Conservation (phyloP, 495 filamentous ascomycete species). For the Schizothecium vesticola region DNA sequence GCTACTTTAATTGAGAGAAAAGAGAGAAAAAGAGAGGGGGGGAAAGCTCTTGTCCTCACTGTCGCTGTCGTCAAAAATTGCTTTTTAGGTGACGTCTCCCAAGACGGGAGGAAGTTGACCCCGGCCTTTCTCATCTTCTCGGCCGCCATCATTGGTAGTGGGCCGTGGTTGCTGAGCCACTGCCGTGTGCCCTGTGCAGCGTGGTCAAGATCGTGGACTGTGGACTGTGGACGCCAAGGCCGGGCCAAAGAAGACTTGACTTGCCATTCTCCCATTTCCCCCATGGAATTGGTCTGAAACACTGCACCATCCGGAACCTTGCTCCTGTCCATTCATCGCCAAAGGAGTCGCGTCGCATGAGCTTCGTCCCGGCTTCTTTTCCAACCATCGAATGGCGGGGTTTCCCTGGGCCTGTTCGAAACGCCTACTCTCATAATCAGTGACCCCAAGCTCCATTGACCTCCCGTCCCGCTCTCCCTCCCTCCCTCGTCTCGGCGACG, state of each 20-base stretch:
- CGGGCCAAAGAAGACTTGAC: background rate
- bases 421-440: background rate
- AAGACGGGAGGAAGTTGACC: constrained; percentile 5
- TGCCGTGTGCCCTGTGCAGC: background rate
- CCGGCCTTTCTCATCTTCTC: background rate
- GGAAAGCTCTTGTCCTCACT: background rate
- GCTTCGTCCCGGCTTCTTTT: constrained; percentile 13
- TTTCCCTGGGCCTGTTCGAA: constrained; percentile 2
- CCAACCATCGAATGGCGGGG: constrained; percentile 13
- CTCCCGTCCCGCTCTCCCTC: background rate
- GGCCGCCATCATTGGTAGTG: background rate
- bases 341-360: constrained; percentile 15
- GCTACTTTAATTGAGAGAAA: too few relatives aligned
- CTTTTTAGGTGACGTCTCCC: constrained; percentile 3
- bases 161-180: constrained; percentile 3
- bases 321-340: background rate
- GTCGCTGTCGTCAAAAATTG: background rate
- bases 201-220: background rate
- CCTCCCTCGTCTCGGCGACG: too few relatives aligned
- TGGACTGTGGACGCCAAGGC: background rate
- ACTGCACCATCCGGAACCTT: background rate
- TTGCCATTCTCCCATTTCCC: background rate
- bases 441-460: constrained; percentile 3
- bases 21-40: background rate
- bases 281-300: background rate